A percentile compares a stretch with the other conserved stretches of the same genome.
Conservation (phyloP, 2,329 filamentous ascomycete genomes). For the Trichoderma sp. region DNA sequence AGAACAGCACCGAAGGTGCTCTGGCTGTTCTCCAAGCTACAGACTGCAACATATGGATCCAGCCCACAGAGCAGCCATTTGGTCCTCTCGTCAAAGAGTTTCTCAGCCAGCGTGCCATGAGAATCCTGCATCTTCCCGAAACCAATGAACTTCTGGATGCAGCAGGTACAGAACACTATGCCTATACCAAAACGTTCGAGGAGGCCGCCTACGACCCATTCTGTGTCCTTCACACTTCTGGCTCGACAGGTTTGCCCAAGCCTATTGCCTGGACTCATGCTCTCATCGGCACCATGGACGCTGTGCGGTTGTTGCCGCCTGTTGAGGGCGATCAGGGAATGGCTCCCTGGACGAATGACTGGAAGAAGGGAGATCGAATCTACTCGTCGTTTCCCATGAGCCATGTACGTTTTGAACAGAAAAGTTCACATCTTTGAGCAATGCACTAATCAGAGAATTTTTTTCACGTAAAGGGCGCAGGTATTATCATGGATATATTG, state of each 20-base stretch:
- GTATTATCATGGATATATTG: slow-evolving; percentile 48
- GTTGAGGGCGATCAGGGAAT: slow-evolving; percentile 38
- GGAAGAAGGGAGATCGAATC: slow-evolving; percentile 38
- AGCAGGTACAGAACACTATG: slow-evolving; percentile 31
- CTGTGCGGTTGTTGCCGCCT: slow-evolving; percentile 41
- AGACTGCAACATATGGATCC: slow-evolving; percentile 41
- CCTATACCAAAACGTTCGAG: slow-evolving; percentile 41
- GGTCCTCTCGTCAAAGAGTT: not conserved
- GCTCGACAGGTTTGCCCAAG: slow-evolving; percentile 49
- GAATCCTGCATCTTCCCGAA: not conserved
- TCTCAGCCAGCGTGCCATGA: not conserved
- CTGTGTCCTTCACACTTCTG: slow-evolving; percentile 47
- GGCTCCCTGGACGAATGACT: slow-evolving; percentile 38
- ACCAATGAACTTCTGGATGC: slow-evolving; percentile 10
- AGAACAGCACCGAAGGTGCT: slow-evolving; percentile 42
- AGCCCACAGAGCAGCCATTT: slow-evolving; percentile 29
- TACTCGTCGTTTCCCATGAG: slow-evolving; percentile 46
- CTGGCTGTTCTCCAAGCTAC: slow-evolving; percentile 40
- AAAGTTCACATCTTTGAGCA: not conserved
- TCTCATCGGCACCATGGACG: slow-evolving; percentile 43
- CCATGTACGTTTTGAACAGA: slow-evolving; percentile 34
- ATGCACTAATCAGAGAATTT: not conserved
- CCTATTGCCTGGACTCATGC: slow-evolving; percentile 43
- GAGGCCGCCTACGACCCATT: slow-evolving; percentile 42
- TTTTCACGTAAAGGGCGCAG: slow-evolving; percentile 40